Evolutionary conservation across 2,329 filamentous ascomycete genomes (phyloP).

Genomic region (Thermothelomyces thermophilus): DNA sequence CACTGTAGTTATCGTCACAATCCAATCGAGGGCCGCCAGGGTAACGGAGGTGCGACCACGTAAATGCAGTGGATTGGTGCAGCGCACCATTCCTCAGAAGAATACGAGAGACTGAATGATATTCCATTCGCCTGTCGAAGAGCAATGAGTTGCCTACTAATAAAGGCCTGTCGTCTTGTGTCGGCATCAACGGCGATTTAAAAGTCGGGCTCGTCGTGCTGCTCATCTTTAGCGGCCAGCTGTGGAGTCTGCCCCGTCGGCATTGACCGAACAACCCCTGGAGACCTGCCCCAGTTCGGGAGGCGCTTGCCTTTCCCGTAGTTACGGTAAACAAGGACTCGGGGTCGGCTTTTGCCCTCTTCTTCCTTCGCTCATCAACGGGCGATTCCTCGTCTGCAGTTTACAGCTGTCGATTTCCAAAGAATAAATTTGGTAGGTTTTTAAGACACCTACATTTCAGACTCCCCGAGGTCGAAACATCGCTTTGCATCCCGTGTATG

Average conservation of each 20-base stretch:
- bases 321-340: neutral
- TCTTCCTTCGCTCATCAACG: neutral
- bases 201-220: no score
- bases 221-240: neutral
- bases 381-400: neutral
- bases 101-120: neutral
- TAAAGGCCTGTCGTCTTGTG: neutral
- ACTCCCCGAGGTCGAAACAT: no score
- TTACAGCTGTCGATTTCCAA: neutral
- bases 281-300: neutral
- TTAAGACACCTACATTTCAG: no score
- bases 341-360: neutral
- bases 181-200: no score
- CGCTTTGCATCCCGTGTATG: neutral
- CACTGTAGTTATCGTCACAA: neutral
- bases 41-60: neutral
- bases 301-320: conserved; percentile 7
- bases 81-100: neutral
- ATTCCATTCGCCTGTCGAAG: neutral
- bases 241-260: neutral
- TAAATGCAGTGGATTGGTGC: conserved; percentile 7
- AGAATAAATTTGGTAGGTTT: no score
- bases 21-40: neutral
- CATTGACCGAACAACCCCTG: neutral
- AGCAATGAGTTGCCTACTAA: no score